A percentile compares a stretch with the other conserved stretches of the same genome.
These are phyloP conservation scores for Vaccinium corymbosum DNA, from an alignment of 148 eudicot species.

Conservation along the genomic window DNA sequence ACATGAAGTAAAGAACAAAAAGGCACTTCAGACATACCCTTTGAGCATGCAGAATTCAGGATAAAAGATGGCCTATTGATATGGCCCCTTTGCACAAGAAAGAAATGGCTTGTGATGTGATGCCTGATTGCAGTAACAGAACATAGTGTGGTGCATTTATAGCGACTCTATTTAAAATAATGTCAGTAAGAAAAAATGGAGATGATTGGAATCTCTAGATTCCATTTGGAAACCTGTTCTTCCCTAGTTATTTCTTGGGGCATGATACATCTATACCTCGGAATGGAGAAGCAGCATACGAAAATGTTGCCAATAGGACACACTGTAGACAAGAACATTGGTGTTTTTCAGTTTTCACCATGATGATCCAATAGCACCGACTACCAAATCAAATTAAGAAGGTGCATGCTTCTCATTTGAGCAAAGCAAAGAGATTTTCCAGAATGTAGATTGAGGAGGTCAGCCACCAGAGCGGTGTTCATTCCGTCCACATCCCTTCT, in stretches of 20 bases:
- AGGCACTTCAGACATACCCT: too few species aligned
- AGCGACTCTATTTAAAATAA: not conserved
- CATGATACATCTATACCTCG: not conserved
- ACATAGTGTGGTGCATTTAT: not conserved
- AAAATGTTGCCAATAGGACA: not conserved
- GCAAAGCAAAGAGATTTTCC: not conserved
- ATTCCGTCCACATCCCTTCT: not conserved
- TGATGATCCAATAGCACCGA: not conserved
- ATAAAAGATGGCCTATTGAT: not conserved
- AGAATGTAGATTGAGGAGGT: not conserved
- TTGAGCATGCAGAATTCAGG: not conserved
- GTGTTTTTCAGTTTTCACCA: too few species aligned
- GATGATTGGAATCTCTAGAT: not conserved
- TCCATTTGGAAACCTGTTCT: not conserved
- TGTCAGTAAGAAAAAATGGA: not conserved
- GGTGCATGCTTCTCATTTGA: not conserved
- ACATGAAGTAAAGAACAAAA: not conserved
- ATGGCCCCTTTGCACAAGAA: not conserved
- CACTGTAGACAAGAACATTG: not conserved
- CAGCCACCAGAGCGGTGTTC: not conserved
- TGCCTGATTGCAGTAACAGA: not conserved
- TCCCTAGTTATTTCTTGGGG: not conserved
- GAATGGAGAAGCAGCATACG: not conserved
- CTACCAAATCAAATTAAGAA: not conserved
- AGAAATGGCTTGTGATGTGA: not conserved